Evolutionary conservation across 1,284 basidiomycete genomes (phyloP), one percentile per base, ranked within the genome.

Genomic region (Somion occarium): DNA sequence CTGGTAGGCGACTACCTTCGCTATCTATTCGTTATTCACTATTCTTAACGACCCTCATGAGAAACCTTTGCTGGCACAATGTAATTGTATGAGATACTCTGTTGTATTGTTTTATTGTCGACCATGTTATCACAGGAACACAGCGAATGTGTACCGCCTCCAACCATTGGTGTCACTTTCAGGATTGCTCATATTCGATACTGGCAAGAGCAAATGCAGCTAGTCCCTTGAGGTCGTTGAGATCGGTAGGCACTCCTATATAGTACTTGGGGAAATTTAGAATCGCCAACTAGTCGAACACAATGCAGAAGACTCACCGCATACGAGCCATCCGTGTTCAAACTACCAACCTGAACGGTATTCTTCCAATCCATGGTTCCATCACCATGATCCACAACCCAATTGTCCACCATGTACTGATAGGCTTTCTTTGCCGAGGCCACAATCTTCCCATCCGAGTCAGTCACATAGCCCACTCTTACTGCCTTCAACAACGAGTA

Each of bases 171-270:
- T n/a, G n/a, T n/a, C n/a, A n/a, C n/a, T n/a, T 4, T 5, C 7
- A 22, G 22, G 38, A 23, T 5, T 48, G 46, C 53, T 77, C 74
- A 46, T 68, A 69, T 54, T 78, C 75, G 45, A 75, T 54, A 54
- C 75, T 76, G 1, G 74, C 75, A n/a, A 77, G 61, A 5, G 76
- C 55, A 55, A 77, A 77, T 0, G 74, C 71, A 1, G 73, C 73
- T 22, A 75, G 48, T 13, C 75, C 75, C 56, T 77, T 76, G 25
- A 78, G 63, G 55, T 77, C 74, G 52, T 77, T 75, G 19, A 72
- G 30, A 43, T 68, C 64, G 11, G 63, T 66, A 1, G 66, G 61
- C 45, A 71, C 64, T 48, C 69, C 67, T 50, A 74, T 62, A 53
- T 75, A 74, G 59, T 76, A 75, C 75, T 76, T 48, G 7, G 23